Percentiles rank a stretch among this genome's conserved stretches.
Conservation (phyloP, 78 protist species). For the Pigoraptor vietnamica region DNA sequence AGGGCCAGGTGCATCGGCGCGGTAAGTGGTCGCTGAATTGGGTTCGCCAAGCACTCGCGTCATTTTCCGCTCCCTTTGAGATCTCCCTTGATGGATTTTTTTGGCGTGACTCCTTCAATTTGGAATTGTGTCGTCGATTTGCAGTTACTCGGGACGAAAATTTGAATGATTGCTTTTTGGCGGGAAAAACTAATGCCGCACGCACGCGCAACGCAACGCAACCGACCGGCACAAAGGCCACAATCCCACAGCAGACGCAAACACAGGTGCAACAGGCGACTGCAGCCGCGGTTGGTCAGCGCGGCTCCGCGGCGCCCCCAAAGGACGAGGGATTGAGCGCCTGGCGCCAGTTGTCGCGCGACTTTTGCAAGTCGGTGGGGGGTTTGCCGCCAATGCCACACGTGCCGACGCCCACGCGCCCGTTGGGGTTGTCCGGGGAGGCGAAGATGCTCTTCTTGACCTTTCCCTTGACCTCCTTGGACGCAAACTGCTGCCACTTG, state of each 20-base stretch:
- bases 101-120: too few species aligned
- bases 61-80: too few species aligned
- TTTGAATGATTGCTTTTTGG: too few species aligned
- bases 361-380: not conserved
- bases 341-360: not conserved
- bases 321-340: not conserved
- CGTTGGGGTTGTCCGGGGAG: not conserved
- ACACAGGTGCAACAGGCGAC: not conserved
- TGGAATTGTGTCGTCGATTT: too few species aligned
- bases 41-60: not conserved
- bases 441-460: not conserved
- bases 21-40: too few species aligned
- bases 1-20: too few species aligned
- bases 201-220: too few species aligned
- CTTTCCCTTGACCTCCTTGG: not conserved
- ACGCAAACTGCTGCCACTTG: not conserved
- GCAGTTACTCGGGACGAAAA: too few species aligned
- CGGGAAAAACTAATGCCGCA: too few species aligned
- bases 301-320: not conserved
- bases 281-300: not conserved
- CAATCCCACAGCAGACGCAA: not conserved
- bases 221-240: not conserved
- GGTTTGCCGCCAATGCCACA: constrained; percentile 11
- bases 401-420: constrained; percentile 7
- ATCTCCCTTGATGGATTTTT: too few species aligned